phyloP scores from a whole-genome alignment of 164 flowering plant species.

The Tinospora cordifolia region DNA sequence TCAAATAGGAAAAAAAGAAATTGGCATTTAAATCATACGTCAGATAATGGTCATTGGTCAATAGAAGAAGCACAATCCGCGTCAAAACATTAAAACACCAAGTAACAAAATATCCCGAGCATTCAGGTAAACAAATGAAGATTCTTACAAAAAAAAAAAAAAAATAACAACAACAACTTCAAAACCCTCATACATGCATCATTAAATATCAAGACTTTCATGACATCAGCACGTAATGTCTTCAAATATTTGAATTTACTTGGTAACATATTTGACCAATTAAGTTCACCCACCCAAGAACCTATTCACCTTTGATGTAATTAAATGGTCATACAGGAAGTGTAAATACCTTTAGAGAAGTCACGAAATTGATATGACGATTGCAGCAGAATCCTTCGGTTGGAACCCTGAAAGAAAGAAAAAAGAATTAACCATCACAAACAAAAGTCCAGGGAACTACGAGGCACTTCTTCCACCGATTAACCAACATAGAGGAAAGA shows the following conservation, averaged over 20 bases:
- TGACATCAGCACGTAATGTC: background rate
- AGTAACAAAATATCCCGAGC: background rate
- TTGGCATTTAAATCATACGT: background rate
- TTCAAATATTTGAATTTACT: background rate
- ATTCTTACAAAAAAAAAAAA: background rate
- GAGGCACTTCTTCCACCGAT: no score
- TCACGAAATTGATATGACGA: conserved; percentile 32
- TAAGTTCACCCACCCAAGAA: background rate
- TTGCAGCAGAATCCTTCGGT: conserved; percentile 34
- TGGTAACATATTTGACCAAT: background rate
- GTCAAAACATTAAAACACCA: background rate
- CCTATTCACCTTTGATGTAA: background rate
- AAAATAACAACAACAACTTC: no score
- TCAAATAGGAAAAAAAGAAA: conserved; percentile 13
- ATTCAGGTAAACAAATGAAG: background rate
- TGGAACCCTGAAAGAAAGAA: conserved; percentile 36
- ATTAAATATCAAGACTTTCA: background rate
- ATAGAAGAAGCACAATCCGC: background rate
- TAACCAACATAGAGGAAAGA: background rate
- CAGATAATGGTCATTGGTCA: background rate
- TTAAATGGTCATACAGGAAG: background rate
- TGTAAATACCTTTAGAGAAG: conserved; percentile 51
- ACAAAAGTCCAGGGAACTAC: background rate
- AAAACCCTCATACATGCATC: background rate
- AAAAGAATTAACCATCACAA: conserved; percentile 8